These are phyloP conservation scores for Phoenix roebelenii DNA, from an alignment of 176 grass and related monocot species.

Conservation along the genomic window DNA sequence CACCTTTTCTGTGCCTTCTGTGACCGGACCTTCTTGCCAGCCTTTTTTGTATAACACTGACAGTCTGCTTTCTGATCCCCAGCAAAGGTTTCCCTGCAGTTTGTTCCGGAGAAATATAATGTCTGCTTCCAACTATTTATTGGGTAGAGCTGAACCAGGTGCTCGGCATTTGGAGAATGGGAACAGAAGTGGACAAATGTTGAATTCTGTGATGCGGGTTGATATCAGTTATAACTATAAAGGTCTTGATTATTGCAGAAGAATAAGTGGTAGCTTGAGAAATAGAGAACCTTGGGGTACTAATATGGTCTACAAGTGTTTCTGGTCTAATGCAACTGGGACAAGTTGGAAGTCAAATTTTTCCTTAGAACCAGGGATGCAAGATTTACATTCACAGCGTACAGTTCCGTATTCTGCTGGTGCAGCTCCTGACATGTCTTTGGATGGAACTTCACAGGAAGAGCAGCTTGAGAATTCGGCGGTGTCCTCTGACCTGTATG, in stretches of 20 bases:
- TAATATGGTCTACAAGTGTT: slow-evolving; percentile 20
- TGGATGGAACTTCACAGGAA: slow-evolving; percentile 45
- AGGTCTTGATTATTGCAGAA: slow-evolving; percentile 47
- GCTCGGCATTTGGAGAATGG: slow-evolving; percentile 19
- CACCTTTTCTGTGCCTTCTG: not conserved
- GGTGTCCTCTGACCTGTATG: slow-evolving; percentile 49
- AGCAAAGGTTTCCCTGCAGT: not conserved
- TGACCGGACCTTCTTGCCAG: not conserved
- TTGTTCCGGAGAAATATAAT: slow-evolving; percentile 6
- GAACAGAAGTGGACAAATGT: slow-evolving; percentile 1
- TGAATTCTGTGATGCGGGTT: slow-evolving; percentile 3
- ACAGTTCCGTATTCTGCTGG: slow-evolving; percentile 45
- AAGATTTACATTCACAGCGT: slow-evolving; percentile 33
- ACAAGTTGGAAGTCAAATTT: slow-evolving; percentile 30
- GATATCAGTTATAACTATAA: slow-evolving; percentile 21
- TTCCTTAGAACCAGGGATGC: slow-evolving; percentile 33
- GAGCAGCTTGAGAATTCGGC: slow-evolving; percentile 45
- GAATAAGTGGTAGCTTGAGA: slow-evolving; percentile 35
- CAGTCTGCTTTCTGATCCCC: not conserved
- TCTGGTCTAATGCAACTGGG: slow-evolving; percentile 33
- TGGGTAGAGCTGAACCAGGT: not conserved
- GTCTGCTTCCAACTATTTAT: slow-evolving; percentile 6
- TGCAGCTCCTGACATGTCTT: slow-evolving; percentile 50
- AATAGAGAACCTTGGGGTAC: slow-evolving; percentile 29
- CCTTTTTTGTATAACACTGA: not conserved